Percentiles rank a stretch among this genome's conserved stretches.
These are phyloP conservation scores for Didymella keratinophila DNA, from an alignment of 2,329 filamentous ascomycete genomes.

Conservation along the genomic window DNA sequence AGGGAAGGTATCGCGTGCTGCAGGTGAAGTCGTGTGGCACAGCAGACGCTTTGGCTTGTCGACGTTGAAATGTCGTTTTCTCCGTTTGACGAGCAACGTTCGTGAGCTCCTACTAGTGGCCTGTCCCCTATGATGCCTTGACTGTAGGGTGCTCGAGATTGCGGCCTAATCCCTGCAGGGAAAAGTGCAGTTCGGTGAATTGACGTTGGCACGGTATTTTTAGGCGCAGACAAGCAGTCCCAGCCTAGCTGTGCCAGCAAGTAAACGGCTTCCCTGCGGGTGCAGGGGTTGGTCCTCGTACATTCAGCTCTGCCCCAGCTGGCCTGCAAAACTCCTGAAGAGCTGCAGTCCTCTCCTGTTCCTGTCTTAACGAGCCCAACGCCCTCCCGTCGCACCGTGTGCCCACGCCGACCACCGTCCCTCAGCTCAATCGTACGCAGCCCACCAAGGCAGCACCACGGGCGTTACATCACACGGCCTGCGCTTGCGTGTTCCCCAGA, in stretches of 20 bases:
- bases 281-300: constrained; percentile 24
- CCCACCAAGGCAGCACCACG: constrained; percentile 24
- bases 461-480: constrained; percentile 19
- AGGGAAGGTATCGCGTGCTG: neutral
- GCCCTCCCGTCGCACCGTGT: constrained; percentile 18
- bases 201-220: constrained; percentile 27
- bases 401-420: constrained; percentile 9
- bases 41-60: constrained; percentile 2
- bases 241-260: constrained; percentile 22
- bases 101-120: constrained; percentile 8
- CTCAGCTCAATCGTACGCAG: constrained; percentile 18
- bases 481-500: constrained; percentile 24
- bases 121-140: constrained; percentile 24
- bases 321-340: constrained; percentile 30
- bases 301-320: constrained; percentile 32
- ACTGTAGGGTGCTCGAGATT: constrained; percentile 13
- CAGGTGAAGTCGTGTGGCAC: constrained; percentile 10
- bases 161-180: constrained; percentile 21
- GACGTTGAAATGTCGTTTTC: constrained; percentile 10
- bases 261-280: constrained; percentile 22
- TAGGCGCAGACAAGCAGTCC: constrained; percentile 27
- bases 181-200: constrained; percentile 24
- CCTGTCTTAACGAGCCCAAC: constrained; percentile 18
- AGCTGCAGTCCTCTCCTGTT: constrained; percentile 16
- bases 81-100: constrained; percentile 4